Base-by-base conservation (phyloP, 2,329 filamentous ascomycete species). In the Fusarium euwallaceae region DNA sequence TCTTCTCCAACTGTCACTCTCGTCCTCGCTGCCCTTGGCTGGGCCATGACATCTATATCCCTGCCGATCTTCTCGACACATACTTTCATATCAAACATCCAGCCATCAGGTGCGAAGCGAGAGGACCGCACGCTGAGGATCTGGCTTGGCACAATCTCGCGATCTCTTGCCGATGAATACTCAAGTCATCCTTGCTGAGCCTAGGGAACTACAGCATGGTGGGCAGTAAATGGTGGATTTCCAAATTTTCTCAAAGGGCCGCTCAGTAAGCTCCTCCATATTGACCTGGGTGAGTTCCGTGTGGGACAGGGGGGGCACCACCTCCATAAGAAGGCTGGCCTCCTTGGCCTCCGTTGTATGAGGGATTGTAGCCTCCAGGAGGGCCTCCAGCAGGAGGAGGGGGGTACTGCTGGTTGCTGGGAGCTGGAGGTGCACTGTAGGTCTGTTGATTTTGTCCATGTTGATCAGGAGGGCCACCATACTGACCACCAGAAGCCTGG, bases 211-310 rank as follows among this genome's bases (percentile, higher is more conserved):
- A 32, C 48, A 53, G 48, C 48, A 32, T 53, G 37, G 36, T 41
- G 41, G 41, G 61, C 43, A 67, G 45, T 61, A 48, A 37, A 65
- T 63, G 34, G 51, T 20, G 29, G 37, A 17, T 60, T 53, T 59
- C 56, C 61, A 61, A 43, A 37, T 55, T 32, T 6, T 22, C 45
- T 61, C 58, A 58, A 51, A 61, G 17, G 43, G 24, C 24, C 56
- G 32, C 63, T 79, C 69, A 79, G 69, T 79, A 79, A 29, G 70
- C 72, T 45, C 74, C 71, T 37, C 72, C 74, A 45, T 79, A 78
- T 59, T 78, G 77, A 62, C 77, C 71, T 22, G 78, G 80, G 64
- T 84, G 84, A 34, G 79, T 82, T 74, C 81, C 81, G 34, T 78
- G 78, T 29, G 81, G 79, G 22, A 79, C 73, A 32, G 78, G 75